Evolutionary conservation across 2,329 filamentous ascomycete species (phyloP), one percentile per base, ranked within the genome.

Genomic region (Aschersonia sp.): DNA sequence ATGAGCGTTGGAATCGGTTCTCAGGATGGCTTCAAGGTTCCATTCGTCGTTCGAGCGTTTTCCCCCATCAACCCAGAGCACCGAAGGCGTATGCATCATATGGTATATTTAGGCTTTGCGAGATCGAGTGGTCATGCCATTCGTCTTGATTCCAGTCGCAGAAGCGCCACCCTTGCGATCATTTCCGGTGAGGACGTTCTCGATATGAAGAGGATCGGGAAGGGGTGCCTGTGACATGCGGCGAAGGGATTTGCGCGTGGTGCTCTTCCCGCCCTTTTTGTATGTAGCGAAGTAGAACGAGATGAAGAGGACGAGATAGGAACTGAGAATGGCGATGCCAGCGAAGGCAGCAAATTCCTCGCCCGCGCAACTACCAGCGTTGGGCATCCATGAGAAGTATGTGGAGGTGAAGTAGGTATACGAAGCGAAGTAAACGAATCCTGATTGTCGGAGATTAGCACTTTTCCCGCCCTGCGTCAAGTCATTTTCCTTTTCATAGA

Each of bases 231-330:
- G 75, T 57, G 73, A 77, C 76, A 81, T 81, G 56, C 76, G 74
- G 52, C 78, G 77, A 52, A 83, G 73, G 40, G 77, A 75, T 74
- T 91, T 92, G 68, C 86, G 89, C 60, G 86, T 85, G 58, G 83
- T 89, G 59, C 77, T 74, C 75, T 89, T 91, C 65, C 80, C 78
- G 52, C 84, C 82, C 75, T 88, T 89, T 73, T 84, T 85, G 74
- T 98, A 98, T 52, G 91, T 98, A 55, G 89, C 89, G 58, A 94
- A 77, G 78, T 97, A 98, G 82, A 98, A 98, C 46, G 85, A 91
- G 71, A 98, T 95, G 81, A 98, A 98, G 56, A 98, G 85, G 54
- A 97, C 77, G 51, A 98, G 80, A 79, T 97, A 98, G 32, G 88
- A 94, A 70, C 80, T 89, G 63, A 98, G 75, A 60, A 95, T 94